These are phyloP conservation scores for Begonia peltatifolia DNA, from an alignment of 306 rosid genomes.

Conservation along the genomic window DNA sequence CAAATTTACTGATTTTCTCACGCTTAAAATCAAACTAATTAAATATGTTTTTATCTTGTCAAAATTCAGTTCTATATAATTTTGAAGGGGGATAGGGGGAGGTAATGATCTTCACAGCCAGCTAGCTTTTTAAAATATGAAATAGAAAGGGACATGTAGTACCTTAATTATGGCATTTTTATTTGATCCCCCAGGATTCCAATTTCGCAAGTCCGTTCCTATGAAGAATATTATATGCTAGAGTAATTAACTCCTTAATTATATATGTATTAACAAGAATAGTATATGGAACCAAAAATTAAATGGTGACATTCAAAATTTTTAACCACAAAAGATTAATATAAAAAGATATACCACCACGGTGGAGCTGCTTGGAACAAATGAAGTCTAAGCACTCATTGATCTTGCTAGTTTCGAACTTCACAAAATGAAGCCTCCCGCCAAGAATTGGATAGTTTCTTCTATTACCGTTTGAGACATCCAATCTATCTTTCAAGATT, in stretches of 20 bases:
- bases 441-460: slow-evolving; percentile 96
- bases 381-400: slow-evolving; percentile 92
- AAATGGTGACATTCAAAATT: neutral
- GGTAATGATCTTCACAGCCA: too few species aligned
- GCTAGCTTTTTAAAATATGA: too few species aligned
- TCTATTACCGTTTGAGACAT: slow-evolving; percentile 56
- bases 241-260: neutral
- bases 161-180: slow-evolving; percentile 82
- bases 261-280: neutral
- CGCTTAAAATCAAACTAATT: too few species aligned
- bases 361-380: slow-evolving; percentile 82
- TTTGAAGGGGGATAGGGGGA: too few species aligned
- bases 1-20: too few species aligned
- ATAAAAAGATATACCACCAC: slow-evolving; percentile 40
- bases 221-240: slow-evolving; percentile 1
- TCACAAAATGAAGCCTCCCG: slow-evolving; percentile 98
- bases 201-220: slow-evolving; percentile 52
- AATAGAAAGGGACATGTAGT: neutral
- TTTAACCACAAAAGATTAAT: neutral
- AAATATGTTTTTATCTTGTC: too few species aligned
- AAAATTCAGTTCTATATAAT: too few species aligned
- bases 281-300: neutral
- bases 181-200: slow-evolving; percentile 41
- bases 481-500: slow-evolving; percentile 53
- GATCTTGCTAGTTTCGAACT: slow-evolving; percentile 87